Evolutionary conservation across 2,329 filamentous ascomycete species (phyloP).

Genomic region (Pezicula radicicola): DNA sequence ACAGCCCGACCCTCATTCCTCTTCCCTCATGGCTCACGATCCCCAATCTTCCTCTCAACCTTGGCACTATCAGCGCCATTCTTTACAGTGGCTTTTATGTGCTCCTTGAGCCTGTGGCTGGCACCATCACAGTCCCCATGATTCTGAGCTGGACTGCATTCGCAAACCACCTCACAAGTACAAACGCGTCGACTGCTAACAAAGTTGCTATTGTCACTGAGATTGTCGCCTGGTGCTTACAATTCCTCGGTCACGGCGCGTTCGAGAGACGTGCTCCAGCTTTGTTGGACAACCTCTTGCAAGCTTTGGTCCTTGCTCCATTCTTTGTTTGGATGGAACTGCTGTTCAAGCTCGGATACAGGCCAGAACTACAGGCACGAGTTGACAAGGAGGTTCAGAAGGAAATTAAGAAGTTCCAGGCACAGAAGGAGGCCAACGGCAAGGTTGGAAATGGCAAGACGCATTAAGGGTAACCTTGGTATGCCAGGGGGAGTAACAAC

Average conservation of each 20-base stretch:
- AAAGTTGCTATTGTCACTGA: slow-evolving; percentile 64
- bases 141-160: slow-evolving; percentile 73
- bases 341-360: slow-evolving; percentile 86
- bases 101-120: slow-evolving; percentile 90
- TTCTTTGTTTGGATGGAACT: slow-evolving; percentile 97
- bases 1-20: slow-evolving; percentile 59
- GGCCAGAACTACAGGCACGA: slow-evolving; percentile 79
- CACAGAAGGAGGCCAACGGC: slow-evolving; percentile 43
- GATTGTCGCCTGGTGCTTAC: slow-evolving; percentile 75
- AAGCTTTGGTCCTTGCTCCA: slow-evolving; percentile 88
- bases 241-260: slow-evolving; percentile 87
- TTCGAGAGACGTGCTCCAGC: slow-evolving; percentile 89
- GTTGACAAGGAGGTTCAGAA: slow-evolving; percentile 72
- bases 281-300: slow-evolving; percentile 84
- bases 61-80: slow-evolving; percentile 61
- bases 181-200: slow-evolving; percentile 44
- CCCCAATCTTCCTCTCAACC: slow-evolving; percentile 64
- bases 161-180: slow-evolving; percentile 66
- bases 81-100: slow-evolving; percentile 80
- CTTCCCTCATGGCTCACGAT: slow-evolving; percentile 65
- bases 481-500: too few species aligned
- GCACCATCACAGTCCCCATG: slow-evolving; percentile 70
- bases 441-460: slow-evolving; percentile 47
- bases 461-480: slow-evolving; percentile 26
- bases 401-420: slow-evolving; percentile 74